Conservation (phyloP, 2,329 filamentous ascomycete species). For the Trematosphaeria pertusa region DNA sequence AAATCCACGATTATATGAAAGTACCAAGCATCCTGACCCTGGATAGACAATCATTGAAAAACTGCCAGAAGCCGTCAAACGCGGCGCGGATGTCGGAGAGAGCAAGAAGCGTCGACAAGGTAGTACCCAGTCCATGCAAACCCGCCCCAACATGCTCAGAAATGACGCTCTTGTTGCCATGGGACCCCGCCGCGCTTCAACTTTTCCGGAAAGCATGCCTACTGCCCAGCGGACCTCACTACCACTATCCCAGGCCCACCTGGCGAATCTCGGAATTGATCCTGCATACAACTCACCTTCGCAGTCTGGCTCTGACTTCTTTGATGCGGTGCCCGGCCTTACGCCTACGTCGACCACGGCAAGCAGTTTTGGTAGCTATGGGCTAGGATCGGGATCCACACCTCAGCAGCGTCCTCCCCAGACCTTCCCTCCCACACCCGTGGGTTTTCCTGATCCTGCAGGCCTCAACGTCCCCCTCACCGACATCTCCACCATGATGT, state of each 20-base stretch:
- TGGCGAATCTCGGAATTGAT: conserved; percentile 37
- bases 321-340: conserved; percentile 39
- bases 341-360: conserved; percentile 43
- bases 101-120: conserved; percentile 49
- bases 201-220: conserved; percentile 44
- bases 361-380: conserved; percentile 34
- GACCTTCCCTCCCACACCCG: conserved; percentile 36
- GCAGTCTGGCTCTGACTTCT: conserved; percentile 35
- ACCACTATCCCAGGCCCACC: conserved; percentile 37
- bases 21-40: too few relatives aligned
- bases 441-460: conserved; percentile 40
- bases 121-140: conserved; percentile 38
- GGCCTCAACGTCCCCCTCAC: conserved; percentile 60
- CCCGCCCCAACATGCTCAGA: conserved; percentile 32
- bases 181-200: conserved; percentile 40
- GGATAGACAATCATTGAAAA: conserved; percentile 80
- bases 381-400: conserved; percentile 26
- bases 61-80: conserved; percentile 74
- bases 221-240: conserved; percentile 36
- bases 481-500: conserved; percentile 80
- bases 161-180: conserved; percentile 30
- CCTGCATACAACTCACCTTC: conserved; percentile 34
- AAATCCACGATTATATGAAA: too few relatives aligned
- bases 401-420: conserved; percentile 34
- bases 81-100: conserved; percentile 33